phyloP scores from a whole-genome alignment of 2,329 filamentous ascomycete genomes.

The Fusarium scirpi region DNA sequence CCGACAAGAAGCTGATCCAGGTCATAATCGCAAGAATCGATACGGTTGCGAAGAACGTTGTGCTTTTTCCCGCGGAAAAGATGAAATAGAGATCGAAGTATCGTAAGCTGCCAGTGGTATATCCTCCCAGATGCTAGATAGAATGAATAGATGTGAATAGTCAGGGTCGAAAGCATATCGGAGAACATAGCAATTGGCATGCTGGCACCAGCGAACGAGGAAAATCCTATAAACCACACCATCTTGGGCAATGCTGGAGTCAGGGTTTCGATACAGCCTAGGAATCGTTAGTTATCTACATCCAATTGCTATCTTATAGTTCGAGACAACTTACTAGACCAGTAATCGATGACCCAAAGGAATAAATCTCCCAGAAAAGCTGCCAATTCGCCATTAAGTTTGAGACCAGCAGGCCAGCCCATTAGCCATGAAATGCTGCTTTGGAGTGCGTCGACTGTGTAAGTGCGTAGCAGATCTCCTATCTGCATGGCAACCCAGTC shows the following conservation, averaged over 20 bases:
- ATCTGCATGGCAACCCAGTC: conserved; percentile 85
- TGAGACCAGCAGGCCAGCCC: conserved; percentile 93
- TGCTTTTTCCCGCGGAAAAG: conserved; percentile 98
- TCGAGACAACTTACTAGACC: conserved; percentile 75
- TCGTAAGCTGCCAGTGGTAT: conserved; percentile 98
- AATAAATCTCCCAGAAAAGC: conserved; percentile 96
- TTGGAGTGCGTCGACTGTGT: conserved; percentile 89
- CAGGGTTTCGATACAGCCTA: conserved; percentile 80
- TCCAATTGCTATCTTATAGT: background rate
- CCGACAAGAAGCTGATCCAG: conserved; percentile 95
- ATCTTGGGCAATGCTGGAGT: conserved; percentile 85
- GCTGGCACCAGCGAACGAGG: conserved; percentile 93
- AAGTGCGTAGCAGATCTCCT: conserved; percentile 78
- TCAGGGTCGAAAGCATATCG: conserved; percentile 89
- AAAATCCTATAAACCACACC: conserved; percentile 93
- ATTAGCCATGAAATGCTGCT: conserved; percentile 95
- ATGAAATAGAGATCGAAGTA: conserved; percentile 97
- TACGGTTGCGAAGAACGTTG: conserved; percentile 95
- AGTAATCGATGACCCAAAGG: conserved; percentile 98
- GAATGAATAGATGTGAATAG: conserved; percentile 97
- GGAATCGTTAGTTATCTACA: conserved; percentile 38
- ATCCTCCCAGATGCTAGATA: conserved; percentile 97
- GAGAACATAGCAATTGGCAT: conserved; percentile 98
- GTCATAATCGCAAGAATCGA: conserved; percentile 98
- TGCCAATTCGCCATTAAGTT: conserved; percentile 93